Conservation (phyloP, 495 filamentous ascomycete genomes). For the Chaetomium tenue region DNA sequence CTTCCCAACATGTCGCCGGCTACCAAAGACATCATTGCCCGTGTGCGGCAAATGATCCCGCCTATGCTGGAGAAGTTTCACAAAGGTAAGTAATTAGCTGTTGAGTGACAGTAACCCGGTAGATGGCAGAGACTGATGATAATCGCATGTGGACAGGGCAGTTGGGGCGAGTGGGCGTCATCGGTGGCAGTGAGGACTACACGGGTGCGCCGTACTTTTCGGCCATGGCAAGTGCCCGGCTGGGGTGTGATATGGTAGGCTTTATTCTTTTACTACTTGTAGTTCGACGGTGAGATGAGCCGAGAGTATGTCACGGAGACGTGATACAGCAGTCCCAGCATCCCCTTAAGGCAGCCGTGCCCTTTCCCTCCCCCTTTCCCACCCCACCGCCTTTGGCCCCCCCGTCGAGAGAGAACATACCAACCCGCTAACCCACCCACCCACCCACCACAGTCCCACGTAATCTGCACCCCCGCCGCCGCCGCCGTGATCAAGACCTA, state of each 20-base stretch:
- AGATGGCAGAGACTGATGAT: not conserved
- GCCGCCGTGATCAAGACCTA: slow-evolving; percentile 93
- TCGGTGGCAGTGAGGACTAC: slow-evolving; percentile 94
- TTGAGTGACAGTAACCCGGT: not conserved
- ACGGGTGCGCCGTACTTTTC: slow-evolving; percentile 98
- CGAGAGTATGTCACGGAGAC: too few species aligned
- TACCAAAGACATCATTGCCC: slow-evolving; percentile 66
- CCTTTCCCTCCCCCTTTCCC: not conserved
- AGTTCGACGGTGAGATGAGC: too few species aligned
- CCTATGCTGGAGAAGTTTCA: slow-evolving; percentile 96
- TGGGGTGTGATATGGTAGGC: slow-evolving; percentile 81
- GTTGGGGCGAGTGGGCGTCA: slow-evolving; percentile 86
- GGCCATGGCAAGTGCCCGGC: slow-evolving; percentile 86
- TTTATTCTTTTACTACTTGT: not conserved
- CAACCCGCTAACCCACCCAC: slow-evolving; percentile 2
- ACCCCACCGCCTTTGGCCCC: not conserved
- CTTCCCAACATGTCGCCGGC: slow-evolving; percentile 44
- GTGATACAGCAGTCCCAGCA: too few species aligned
- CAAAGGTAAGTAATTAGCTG: slow-evolving; percentile 63
- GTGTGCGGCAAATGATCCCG: slow-evolving; percentile 87
- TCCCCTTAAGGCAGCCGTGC: too few species aligned
- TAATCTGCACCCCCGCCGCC: slow-evolving; percentile 90
- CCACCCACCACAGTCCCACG: slow-evolving; percentile 75
- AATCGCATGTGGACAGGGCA: slow-evolving; percentile 54
- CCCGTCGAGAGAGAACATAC: slow-evolving; percentile 9